Conservation (phyloP, 78 protist genomes). For the Monocercomonoides exilis region DNA sequence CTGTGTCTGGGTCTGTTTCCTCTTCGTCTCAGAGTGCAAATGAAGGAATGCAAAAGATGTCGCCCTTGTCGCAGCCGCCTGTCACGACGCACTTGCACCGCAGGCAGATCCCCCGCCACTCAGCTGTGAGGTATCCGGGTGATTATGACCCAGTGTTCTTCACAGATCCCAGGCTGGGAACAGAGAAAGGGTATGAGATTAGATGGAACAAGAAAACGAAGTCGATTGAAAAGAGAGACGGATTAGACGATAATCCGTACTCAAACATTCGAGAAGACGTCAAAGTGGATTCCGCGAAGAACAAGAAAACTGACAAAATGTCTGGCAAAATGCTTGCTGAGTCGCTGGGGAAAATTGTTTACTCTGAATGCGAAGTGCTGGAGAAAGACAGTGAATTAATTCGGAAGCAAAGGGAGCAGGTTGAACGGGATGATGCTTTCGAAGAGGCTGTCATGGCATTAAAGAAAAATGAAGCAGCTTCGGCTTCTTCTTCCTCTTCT, state of each 20-base stretch:
- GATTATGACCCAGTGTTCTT: neutral
- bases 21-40: neutral
- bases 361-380: too few relatives aligned
- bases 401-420: too few relatives aligned
- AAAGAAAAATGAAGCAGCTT: too few relatives aligned
- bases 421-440: too few relatives aligned
- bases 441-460: too few relatives aligned
- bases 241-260: neutral
- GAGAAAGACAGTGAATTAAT: too few relatives aligned
- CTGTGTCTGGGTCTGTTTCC: too few relatives aligned
- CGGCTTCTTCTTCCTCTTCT: too few relatives aligned
- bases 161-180: neutral
- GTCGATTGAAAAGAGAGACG: neutral
- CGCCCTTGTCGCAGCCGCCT: neutral
- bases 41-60: neutral
- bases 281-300: too few relatives aligned
- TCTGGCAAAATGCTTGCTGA: too few relatives aligned
- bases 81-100: neutral
- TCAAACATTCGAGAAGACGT: neutral
- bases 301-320: too few relatives aligned
- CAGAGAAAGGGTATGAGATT: neutral
- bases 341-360: too few relatives aligned
- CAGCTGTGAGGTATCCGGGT: neutral
- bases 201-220: neutral
- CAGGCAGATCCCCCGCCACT: neutral